Base-by-base conservation (phyloP, 306 rosid genomes). In the Bauhinia variegata region DNA sequence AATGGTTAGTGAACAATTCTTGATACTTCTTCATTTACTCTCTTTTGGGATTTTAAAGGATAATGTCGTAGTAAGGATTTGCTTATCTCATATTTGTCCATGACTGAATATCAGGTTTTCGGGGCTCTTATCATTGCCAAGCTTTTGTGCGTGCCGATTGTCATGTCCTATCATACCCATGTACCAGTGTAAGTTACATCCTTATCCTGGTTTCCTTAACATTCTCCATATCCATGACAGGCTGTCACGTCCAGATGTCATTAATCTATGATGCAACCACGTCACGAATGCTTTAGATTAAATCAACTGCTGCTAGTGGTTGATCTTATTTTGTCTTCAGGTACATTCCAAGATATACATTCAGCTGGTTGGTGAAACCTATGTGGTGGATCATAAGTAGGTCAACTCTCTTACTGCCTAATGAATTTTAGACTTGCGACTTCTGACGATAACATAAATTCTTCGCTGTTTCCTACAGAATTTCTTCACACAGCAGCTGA, bases 111-210 rank as follows among this genome's bases (percentile, higher is more conserved):
- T 58, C 61, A 95, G 99, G 99, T 95, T 64, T 95, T 95, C 3
- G 99, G 99, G 39, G 99, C 99, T 72, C 93, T 95, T 43, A 76
- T 80, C 54, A 95, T 95, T 30, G 92, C 99, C 5, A 95, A 95
- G 73, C 84, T 95, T 52, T 64, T 90, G 42, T 82, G 72, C 42
- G 97, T 95, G 64, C 99, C 99, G 9, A 87, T 95, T 42, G 97
- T 95, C 79, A 88, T 95, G 99, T 95, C 99, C 54, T 95, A 95
- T 71, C 99, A 95, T 72, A 90, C 99, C 67, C 99, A 95, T 54
- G 92, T 95, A 54, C 99, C 99, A 28, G 96, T 95, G 99, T 90
- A 68, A 82, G 96, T 77, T 83, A 19, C 34, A 67, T 68, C 57
- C 74, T 57, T 46, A 43, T 18, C 34, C 74, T 54, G 64, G 37